These are phyloP conservation scores for Psilocybe mexicana DNA, from an alignment of 1,284 basidiomycete species.

Conservation along the genomic window DNA sequence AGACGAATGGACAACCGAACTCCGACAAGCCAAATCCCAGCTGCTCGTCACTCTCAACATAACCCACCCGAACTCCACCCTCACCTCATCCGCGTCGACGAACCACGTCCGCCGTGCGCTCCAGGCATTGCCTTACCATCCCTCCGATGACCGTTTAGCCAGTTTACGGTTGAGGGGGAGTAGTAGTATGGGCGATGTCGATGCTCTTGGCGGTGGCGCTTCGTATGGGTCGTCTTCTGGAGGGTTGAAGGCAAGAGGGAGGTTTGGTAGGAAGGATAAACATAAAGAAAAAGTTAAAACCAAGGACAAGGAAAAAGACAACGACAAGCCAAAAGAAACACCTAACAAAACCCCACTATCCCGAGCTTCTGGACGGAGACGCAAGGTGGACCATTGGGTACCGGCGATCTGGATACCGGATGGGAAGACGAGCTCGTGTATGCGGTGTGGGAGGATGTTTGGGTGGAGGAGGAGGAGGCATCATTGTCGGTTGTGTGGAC, in stretches of 20 bases:
- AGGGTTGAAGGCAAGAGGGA: constrained; percentile 14
- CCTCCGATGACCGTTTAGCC: constrained; percentile 47
- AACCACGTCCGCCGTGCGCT: constrained; percentile 70
- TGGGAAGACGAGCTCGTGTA: constrained; percentile 76
- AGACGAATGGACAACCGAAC: constrained; percentile 68
- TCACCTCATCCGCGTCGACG: constrained; percentile 74
- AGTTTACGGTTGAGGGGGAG: constrained; percentile 22
- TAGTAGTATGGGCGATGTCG: constrained; percentile 17
- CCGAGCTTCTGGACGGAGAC: constrained; percentile 33
- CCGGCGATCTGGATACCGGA: constrained; percentile 95
- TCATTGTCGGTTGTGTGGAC: constrained; percentile 88
- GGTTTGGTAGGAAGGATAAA: constrained; percentile 11
- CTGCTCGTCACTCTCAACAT: constrained; percentile 66
- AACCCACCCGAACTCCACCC: constrained; percentile 74
- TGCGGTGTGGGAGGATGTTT: constrained; percentile 79
- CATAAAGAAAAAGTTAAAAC: constrained; percentile 13
- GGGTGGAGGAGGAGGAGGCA: constrained; percentile 83
- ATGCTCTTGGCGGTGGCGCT: not conserved
- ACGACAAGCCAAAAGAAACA: not conserved
- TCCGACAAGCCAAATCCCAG: constrained; percentile 73
- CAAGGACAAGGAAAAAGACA: constrained; percentile 20
- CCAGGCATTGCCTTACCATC: constrained; percentile 70
- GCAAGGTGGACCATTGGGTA: constrained; percentile 82
- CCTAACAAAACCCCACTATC: not conserved
- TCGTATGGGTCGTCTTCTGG: no score